A percentile compares a stretch with the other conserved stretches of the same genome.
Conservation (phyloP, 768 basidiomycete genomes). For the Hygrophoropsis aurantiaca region DNA sequence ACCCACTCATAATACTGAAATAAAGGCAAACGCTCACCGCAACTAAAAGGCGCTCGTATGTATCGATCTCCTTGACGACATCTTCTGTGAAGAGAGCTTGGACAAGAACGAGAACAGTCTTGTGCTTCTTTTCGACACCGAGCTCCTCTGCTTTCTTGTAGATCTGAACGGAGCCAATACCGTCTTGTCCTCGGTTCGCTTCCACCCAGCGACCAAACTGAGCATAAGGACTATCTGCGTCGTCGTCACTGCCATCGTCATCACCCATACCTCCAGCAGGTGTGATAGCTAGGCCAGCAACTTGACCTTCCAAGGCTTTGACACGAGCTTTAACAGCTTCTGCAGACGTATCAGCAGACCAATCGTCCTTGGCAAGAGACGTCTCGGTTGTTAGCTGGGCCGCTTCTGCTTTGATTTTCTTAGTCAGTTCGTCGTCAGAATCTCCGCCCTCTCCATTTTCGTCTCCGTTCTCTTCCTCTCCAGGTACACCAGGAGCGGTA, state of each 20-base stretch:
- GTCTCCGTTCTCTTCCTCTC: conserved; percentile 41
- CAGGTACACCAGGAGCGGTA: conserved; percentile 35
- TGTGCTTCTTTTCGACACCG: conserved; percentile 94
- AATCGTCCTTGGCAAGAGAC: conserved; percentile 67
- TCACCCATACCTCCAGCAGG: conserved; percentile 47
- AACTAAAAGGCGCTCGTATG: conserved; percentile 66
- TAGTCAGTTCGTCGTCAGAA: conserved; percentile 86
- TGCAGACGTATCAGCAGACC: conserved; percentile 90
- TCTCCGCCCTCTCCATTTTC: conserved; percentile 54
- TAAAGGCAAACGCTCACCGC: conserved; percentile 55
- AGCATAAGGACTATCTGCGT: conserved; percentile 81
- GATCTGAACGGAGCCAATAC: conserved; percentile 53
- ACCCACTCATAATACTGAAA: background rate
- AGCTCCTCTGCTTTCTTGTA: conserved; percentile 89
- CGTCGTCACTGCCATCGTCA: conserved; percentile 90
- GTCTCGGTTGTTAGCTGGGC: conserved; percentile 69
- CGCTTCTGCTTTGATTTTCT: conserved; percentile 89
- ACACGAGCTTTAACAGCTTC: conserved; percentile 86
- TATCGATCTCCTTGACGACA: conserved; percentile 60
- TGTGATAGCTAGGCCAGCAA: conserved; percentile 49
- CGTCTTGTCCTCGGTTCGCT: conserved; percentile 53
- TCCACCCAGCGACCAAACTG: conserved; percentile 83
- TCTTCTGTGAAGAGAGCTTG: conserved; percentile 82
- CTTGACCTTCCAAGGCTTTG: conserved; percentile 60
- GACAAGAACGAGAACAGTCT: conserved; percentile 77